A percentile compares a stretch with the other conserved stretches of the same genome.
These are phyloP conservation scores for Halophytophthora batemanensis DNA, from an alignment of 352 stramenopile genomes.

Conservation along the genomic window DNA sequence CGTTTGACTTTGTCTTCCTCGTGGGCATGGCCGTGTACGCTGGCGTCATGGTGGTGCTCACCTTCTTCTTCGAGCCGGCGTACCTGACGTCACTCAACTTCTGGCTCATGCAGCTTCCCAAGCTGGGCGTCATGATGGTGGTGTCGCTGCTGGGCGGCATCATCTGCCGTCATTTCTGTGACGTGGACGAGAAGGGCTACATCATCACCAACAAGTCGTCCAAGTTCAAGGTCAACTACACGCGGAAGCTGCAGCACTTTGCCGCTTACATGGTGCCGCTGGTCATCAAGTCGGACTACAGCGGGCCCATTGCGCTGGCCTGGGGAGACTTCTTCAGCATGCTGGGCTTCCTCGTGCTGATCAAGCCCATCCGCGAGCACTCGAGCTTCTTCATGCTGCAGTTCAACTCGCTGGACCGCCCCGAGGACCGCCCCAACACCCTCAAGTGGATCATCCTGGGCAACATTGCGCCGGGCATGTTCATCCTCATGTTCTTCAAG, in stretches of 20 bases:
- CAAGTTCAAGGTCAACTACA: slow-evolving; percentile 88
- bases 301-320: slow-evolving; percentile 59
- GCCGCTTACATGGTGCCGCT: slow-evolving; percentile 80
- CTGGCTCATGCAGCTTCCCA: slow-evolving; percentile 77
- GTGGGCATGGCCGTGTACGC: slow-evolving; percentile 59
- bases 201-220: slow-evolving; percentile 81
- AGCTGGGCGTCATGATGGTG: slow-evolving; percentile 79
- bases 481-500: slow-evolving; percentile 84
- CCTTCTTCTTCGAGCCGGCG: slow-evolving; percentile 46
- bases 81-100: slow-evolving; percentile 70
- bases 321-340: slow-evolving; percentile 85
- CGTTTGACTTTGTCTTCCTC: slow-evolving; percentile 82
- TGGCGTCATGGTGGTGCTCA: slow-evolving; percentile 43
- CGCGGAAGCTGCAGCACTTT: slow-evolving; percentile 77
- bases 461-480: slow-evolving; percentile 77
- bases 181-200: slow-evolving; percentile 78
- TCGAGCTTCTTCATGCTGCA: slow-evolving; percentile 86
- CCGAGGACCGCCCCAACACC: slow-evolving; percentile 77
- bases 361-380: slow-evolving; percentile 77
- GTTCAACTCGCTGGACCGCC: slow-evolving; percentile 85
- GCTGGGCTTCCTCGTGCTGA: slow-evolving; percentile 76
- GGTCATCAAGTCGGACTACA: slow-evolving; percentile 61
- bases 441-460: slow-evolving; percentile 80
- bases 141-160: slow-evolving; percentile 77
- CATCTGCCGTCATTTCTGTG: slow-evolving; percentile 79